phyloP scores from a whole-genome alignment of 805 yeast species.

The Tanozyma kutaoensis region DNA sequence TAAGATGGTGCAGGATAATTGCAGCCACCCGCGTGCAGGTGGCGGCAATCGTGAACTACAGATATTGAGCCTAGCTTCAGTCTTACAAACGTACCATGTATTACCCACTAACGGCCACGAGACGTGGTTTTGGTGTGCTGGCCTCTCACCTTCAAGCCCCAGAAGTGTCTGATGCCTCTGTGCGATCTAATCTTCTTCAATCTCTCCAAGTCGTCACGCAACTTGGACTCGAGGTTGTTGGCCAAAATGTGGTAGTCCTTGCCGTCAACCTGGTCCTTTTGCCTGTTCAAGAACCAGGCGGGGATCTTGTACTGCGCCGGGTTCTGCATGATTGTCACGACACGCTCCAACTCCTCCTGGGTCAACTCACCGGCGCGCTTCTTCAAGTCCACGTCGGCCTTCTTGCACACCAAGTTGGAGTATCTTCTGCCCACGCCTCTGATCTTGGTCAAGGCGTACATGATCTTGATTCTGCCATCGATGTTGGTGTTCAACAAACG shows the following conservation, averaged over 20 bases:
- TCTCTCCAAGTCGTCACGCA: slow-evolving; percentile 99
- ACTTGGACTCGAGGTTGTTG: slow-evolving; percentile 97
- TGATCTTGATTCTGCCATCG: slow-evolving; percentile 99
- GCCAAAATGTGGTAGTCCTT: slow-evolving; percentile 98
- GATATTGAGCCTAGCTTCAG: no score
- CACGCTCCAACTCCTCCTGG: slow-evolving; percentile 99
- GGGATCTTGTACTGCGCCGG: slow-evolving; percentile 99
- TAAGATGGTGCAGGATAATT: no score
- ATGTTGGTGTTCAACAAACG: slow-evolving; percentile 99
- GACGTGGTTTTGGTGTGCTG: slow-evolving; percentile 99
- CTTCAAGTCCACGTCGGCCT: slow-evolving; percentile 96
- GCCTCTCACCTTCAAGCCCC: slow-evolving; percentile 99
- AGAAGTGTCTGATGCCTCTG: slow-evolving; percentile 99
- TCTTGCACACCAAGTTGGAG: slow-evolving; percentile 99
- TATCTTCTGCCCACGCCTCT: slow-evolving; percentile 99
- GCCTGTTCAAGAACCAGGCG: slow-evolving; percentile 96
- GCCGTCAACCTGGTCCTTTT: slow-evolving; percentile 96
- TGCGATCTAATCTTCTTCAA: slow-evolving; percentile 99
- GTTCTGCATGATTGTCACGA: slow-evolving; percentile 99
- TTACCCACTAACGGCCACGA: no score
- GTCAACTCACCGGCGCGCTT: slow-evolving; percentile 99
- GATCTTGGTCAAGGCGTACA: slow-evolving; percentile 99
- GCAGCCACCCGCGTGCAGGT: no score
- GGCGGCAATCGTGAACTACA: no score
- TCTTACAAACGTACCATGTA: no score